A percentile compares a stretch with the other conserved stretches of the same genome.
These are phyloP conservation scores for Apiospora koreana DNA, from an alignment of 2,329 filamentous ascomycete genomes.

Conservation along the genomic window DNA sequence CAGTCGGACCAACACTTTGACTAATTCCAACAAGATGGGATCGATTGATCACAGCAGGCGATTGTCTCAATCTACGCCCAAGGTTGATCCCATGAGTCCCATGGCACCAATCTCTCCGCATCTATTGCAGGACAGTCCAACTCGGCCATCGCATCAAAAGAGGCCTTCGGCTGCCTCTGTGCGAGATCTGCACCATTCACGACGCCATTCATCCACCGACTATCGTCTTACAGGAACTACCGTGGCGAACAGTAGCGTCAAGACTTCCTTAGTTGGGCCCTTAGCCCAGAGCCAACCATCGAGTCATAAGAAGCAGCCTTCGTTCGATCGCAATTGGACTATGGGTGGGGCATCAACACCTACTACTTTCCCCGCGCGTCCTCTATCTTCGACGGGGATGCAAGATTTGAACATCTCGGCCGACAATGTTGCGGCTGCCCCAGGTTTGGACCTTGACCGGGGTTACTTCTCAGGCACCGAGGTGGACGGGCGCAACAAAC, in stretches of 20 bases:
- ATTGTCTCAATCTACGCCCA: conserved; percentile 55
- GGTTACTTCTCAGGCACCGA: conserved; percentile 95
- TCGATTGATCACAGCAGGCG: conserved; percentile 47
- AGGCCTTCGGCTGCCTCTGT: conserved; percentile 80
- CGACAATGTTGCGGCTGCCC: conserved; percentile 42
- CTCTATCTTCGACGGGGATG: conserved; percentile 54
- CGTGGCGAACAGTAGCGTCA: conserved; percentile 38
- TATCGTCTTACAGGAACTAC: conserved; percentile 49
- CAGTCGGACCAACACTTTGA: conserved; percentile 61
- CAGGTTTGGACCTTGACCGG: conserved; percentile 69
- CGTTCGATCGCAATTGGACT: conserved; percentile 72
- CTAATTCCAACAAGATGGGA: conserved; percentile 45
- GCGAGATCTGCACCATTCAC: conserved; percentile 78
- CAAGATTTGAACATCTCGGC: conserved; percentile 45
- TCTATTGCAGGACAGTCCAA: conserved; percentile 45
- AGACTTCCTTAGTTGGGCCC: conserved; percentile 43
- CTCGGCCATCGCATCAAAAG: conserved; percentile 51
- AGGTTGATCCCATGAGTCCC: conserved; percentile 46
- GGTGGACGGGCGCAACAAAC: conserved; percentile 66
- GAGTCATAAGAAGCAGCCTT: conserved; percentile 65
- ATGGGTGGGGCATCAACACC: conserved; percentile 52
- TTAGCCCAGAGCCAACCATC: conserved; percentile 40
- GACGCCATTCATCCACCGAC: conserved; percentile 86
- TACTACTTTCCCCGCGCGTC: conserved; percentile 40
- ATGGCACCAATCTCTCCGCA: conserved; percentile 43